Conservation (phyloP, 495 filamentous ascomycete genomes). For the Trichoderma parareesei region DNA sequence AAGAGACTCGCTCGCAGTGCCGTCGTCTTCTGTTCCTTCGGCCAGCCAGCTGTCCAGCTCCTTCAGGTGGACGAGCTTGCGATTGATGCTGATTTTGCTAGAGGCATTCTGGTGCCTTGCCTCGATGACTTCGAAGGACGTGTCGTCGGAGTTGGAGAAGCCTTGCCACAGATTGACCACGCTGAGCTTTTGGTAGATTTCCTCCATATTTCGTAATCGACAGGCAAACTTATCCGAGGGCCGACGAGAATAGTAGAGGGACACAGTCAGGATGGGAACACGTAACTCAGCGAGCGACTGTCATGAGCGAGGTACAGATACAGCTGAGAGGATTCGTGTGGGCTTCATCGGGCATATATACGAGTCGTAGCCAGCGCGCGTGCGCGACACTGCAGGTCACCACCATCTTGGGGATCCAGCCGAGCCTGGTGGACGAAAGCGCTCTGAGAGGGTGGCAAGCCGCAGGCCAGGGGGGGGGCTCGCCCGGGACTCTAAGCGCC, state of each 20-base stretch:
- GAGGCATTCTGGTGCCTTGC: not conserved
- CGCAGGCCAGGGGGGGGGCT: not conserved
- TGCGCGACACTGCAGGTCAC: not conserved
- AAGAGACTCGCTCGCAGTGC: not conserved
- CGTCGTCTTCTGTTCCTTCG: not conserved
- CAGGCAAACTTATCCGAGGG: not conserved
- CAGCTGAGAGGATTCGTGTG: not conserved
- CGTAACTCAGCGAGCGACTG: not conserved
- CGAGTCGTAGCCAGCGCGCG: not conserved
- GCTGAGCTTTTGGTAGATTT: slow-evolving; percentile 7
- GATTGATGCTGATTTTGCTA: not conserved
- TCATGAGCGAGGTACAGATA: not conserved
- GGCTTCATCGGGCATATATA: not conserved
- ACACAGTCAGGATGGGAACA: not conserved
- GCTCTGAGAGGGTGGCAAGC: slow-evolving; percentile 1
- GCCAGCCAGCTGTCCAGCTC: not conserved
- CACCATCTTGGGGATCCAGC: not conserved
- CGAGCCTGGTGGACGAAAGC: not conserved
- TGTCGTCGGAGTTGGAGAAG: not conserved
- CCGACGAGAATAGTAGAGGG: not conserved
- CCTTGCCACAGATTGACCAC: slow-evolving; percentile 2
- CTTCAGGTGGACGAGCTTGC: not conserved
- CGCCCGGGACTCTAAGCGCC: not conserved
- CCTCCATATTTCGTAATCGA: not conserved
- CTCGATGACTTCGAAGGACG: not conserved